Evolutionary conservation across 176 grass and related monocot species (phyloP).

Genomic region (Avena sativa): DNA sequence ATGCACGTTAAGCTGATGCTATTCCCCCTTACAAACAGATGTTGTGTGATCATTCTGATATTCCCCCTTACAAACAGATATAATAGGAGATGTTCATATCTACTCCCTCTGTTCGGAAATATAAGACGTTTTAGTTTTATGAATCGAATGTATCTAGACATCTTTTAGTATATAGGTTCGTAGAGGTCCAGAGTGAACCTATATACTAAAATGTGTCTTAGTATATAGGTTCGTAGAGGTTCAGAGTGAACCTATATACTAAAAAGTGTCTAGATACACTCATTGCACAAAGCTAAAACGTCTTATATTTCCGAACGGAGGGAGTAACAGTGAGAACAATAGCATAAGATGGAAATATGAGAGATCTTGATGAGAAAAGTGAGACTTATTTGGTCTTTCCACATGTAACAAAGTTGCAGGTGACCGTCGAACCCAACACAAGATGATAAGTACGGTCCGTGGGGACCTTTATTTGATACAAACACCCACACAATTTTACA

Average conservation of each 20-base stretch:
- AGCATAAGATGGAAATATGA: not conserved
- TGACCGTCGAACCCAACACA: not conserved
- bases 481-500: not conserved
- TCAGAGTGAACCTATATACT: too few relatives aligned
- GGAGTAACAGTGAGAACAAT: not conserved
- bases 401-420: not conserved
- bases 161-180: too few relatives aligned
- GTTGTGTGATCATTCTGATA: not conserved
- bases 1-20: conserved; percentile 7
- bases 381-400: not conserved
- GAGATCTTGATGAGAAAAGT: not conserved
- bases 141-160: too few relatives aligned
- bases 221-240: too few relatives aligned
- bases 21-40: not conserved
- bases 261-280: too few relatives aligned
- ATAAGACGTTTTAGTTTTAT: too few relatives aligned
- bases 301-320: too few relatives aligned
- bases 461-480: conserved; percentile 18
- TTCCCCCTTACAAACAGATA: not conserved
- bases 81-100: not conserved
- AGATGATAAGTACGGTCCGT: not conserved
- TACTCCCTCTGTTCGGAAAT: too few relatives aligned
- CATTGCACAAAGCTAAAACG: too few relatives aligned
- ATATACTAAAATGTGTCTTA: too few relatives aligned
- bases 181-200: too few relatives aligned